Evolutionary conservation across 164 flowering plant genomes (phyloP), one percentile per base, ranked within the genome.

Genomic region (Tetrastigma voinierianum): DNA sequence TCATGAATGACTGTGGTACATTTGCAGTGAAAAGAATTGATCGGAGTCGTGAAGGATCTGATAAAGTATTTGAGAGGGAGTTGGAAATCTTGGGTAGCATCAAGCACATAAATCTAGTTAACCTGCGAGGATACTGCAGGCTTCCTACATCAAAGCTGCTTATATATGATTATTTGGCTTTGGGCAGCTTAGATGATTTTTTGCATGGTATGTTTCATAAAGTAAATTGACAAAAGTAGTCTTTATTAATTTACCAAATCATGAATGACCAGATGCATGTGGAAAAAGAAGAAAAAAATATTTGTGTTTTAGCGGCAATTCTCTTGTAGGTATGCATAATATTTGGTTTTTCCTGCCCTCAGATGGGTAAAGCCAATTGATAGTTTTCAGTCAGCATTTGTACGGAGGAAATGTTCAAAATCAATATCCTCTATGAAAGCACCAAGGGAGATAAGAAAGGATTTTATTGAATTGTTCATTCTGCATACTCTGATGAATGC

Each of bases 21-120:
- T 92, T 87, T 84, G 99, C 99, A 58, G 96, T 95, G 52, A 95
- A 95, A 75, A 87, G 85, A 70, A 89, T 95, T 18, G 97, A 92
- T 67, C 77, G 84, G 16, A 80, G 81, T 68, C 83, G 87, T 54
- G 91, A 92, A 81, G 93, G 94, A 62, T 87, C 84, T 56, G 96
- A 95, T 78, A 84, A 84, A 76, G 81, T 77, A 4, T 95, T 95
- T 69, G 99, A 92, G 77, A 78, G 98, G 65, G 97, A 95, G 71
- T 79, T 95, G 54, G 99, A 92, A 80, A 85, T 92, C 24, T 80
- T 95, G 79, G 98, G 98, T 18, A 87, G 91, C 79, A 83, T 95
- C 73, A 92, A 95, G 72, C 99, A 95, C 76, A 89, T 86, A 66
- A 92, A 95, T 76, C 84, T 95, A 4, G 99, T 92, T 16, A 92